A percentile compares a stretch with the other conserved stretches of the same genome.
Evolutionary conservation across 2,329 filamentous ascomycete species (phyloP).

Genomic region (Talaromyces sp.): DNA sequence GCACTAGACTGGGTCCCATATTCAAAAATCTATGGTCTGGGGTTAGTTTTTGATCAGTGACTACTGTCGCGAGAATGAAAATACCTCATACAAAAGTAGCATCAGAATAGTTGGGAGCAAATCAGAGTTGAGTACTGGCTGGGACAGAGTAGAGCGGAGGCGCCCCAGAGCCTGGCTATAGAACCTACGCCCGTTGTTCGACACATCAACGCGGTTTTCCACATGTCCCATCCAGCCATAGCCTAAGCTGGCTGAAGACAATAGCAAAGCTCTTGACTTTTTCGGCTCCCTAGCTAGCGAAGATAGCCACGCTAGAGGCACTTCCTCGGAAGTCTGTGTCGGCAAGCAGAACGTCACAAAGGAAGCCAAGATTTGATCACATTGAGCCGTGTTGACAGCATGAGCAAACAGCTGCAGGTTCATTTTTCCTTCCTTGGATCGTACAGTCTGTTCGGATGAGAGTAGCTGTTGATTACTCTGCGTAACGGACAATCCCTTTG

Average conservation of each 20-base stretch:
- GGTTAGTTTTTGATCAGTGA: neutral
- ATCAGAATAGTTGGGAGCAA: conserved; percentile 5
- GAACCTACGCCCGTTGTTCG: conserved; percentile 1
- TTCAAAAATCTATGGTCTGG: conserved; percentile 1
- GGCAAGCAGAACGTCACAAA: conserved; percentile 8
- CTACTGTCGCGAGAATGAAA: neutral
- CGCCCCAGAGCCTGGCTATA: conserved; percentile 4
- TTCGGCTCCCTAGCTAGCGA: neutral
- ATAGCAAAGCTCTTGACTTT: neutral
- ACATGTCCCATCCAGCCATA: conserved; percentile 10
- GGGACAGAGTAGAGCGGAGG: neutral
- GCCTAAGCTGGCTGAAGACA: conserved; percentile 5
- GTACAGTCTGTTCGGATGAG: neutral
- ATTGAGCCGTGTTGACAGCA: conserved; percentile 3
- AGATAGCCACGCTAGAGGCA: conserved; percentile 7
- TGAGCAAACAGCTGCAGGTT: neutral
- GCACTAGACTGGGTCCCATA: conserved; percentile 6
- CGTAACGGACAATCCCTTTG: neutral
- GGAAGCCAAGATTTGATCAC: conserved; percentile 6
- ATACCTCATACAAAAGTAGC: conserved; percentile 7
- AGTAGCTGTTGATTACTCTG: neutral
- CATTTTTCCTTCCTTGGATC: neutral
- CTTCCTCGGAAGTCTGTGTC: conserved; percentile 4
- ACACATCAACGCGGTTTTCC: neutral
- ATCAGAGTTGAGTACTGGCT: neutral